A percentile compares a stretch with the other conserved stretches of the same genome.
Conservation (phyloP, 306 rosid species). For the Sophora flavescens region DNA sequence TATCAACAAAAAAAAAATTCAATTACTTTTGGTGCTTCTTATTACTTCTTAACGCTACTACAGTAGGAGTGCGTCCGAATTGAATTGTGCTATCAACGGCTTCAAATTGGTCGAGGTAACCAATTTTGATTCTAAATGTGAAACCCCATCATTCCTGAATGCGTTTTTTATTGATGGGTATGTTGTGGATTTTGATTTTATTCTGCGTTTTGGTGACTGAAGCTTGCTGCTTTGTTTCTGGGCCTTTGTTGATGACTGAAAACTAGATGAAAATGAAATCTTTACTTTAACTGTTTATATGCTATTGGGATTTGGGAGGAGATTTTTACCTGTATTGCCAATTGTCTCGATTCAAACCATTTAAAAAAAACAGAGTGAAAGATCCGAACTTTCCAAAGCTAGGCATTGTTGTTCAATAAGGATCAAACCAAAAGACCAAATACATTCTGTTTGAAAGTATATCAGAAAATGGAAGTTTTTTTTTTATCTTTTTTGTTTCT, state of each 20-base stretch:
- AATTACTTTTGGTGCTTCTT: neutral
- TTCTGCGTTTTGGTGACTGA: constrained; percentile 11
- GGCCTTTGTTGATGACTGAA: constrained; percentile 5
- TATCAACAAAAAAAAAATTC: too few species aligned
- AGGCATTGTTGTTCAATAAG: neutral
- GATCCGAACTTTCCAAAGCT: constrained; percentile 21
- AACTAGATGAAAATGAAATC: neutral
- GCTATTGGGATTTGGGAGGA: neutral
- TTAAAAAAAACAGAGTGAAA: neutral
- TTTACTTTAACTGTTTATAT: constrained; percentile 16
- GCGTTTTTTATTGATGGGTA: neutral
- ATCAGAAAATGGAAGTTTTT: neutral
- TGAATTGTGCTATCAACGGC: neutral
- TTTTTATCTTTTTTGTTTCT: neutral
- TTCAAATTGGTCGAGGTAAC: constrained; percentile 28
- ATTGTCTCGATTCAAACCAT: neutral
- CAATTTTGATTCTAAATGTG: constrained; percentile 12
- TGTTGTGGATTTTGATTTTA: neutral
- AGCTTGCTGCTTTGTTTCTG: constrained; percentile 10
- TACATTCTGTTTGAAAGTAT: neutral
- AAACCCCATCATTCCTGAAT: neutral
- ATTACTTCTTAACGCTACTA: neutral
- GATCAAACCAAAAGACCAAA: neutral
- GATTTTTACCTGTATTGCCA: neutral
- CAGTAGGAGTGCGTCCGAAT: constrained; percentile 2